These are phyloP conservation scores for Oryza rufipogon DNA, from an alignment of 176 grass and related monocot genomes.

Conservation along the genomic window DNA sequence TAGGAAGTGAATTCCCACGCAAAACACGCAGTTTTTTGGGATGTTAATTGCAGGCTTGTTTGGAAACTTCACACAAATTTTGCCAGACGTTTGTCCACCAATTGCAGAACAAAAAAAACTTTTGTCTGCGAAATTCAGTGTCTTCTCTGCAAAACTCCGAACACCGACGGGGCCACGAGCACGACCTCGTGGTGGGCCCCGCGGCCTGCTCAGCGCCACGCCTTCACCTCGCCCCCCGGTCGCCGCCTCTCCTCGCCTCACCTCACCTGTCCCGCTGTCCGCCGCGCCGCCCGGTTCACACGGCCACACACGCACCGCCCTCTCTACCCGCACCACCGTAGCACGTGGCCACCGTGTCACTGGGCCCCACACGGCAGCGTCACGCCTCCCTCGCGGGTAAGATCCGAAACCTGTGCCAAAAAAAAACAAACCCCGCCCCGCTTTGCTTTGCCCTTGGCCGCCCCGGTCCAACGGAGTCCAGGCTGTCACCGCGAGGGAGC, in stretches of 20 bases:
- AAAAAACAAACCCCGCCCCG: background rate
- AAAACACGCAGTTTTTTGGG: background rate
- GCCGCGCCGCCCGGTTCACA: background rate
- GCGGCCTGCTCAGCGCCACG: constrained; percentile 41
- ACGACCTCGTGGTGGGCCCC: constrained; percentile 11
- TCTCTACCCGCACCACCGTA: background rate
- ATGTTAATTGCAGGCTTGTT: background rate
- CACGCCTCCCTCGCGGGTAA: background rate
- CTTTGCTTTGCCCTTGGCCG: background rate
- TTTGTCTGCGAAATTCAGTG: too few relatives aligned
- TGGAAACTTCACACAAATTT: too few relatives aligned
- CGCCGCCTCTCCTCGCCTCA: background rate
- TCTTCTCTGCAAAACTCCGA: background rate
- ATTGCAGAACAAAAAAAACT: too few relatives aligned
- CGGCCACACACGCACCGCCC: background rate
- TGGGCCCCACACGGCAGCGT: background rate
- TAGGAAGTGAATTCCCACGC: background rate
- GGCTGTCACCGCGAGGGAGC: constrained; percentile 39
- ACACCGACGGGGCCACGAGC: too few relatives aligned
- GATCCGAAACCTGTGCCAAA: background rate
- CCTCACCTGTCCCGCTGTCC: background rate
- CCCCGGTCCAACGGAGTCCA: constrained; percentile 37
- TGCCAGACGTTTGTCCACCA: too few relatives aligned
- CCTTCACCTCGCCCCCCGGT: background rate
- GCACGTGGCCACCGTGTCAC: background rate